These are phyloP conservation scores for Jaminaea rosea DNA, from an alignment of 1,284 basidiomycete species.

Conservation along the genomic window DNA sequence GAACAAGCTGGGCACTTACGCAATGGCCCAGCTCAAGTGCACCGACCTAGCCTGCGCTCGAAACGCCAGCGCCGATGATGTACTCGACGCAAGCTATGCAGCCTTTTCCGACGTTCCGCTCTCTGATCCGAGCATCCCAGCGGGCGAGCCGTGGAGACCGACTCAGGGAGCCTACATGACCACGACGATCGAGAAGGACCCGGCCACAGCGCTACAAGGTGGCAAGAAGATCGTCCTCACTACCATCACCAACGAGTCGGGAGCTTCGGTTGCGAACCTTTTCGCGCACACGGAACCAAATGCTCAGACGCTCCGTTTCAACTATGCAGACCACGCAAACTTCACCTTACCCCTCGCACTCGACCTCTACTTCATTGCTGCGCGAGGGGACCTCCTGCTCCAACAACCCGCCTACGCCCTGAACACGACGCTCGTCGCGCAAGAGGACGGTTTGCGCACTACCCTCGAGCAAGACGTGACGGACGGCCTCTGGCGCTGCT, in stretches of 20 bases:
- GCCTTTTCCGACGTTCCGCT: slow-evolving; percentile 7
- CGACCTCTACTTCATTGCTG: slow-evolving; percentile 18
- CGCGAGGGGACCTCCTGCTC: slow-evolving; percentile 6
- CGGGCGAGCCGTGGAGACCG: slow-evolving; percentile 22
- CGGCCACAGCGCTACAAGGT: slow-evolving; percentile 2
- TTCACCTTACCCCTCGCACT: neutral
- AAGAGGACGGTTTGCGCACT: slow-evolving; percentile 13
- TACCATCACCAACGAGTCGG: slow-evolving; percentile 31
- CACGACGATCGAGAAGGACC: neutral
- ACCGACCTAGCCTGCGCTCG: slow-evolving; percentile 20
- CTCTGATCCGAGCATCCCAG: slow-evolving; percentile 12
- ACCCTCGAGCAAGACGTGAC: slow-evolving; percentile 19
- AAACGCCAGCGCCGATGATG: slow-evolving; percentile 6
- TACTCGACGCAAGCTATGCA: slow-evolving; percentile 12
- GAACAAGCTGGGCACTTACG: slow-evolving; percentile 14
- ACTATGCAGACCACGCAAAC: neutral
- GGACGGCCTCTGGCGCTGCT: slow-evolving; percentile 28
- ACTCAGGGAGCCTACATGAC: slow-evolving; percentile 16
- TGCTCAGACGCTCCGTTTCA: slow-evolving; percentile 1
- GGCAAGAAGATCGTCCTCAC: slow-evolving; percentile 15
- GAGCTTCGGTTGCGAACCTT: slow-evolving; percentile 10
- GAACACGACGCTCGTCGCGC: neutral
- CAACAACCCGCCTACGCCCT: neutral
- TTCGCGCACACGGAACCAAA: slow-evolving; percentile 7
- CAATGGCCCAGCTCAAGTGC: slow-evolving; percentile 16